Conservation (phyloP, 371 early-diverging fungal species). For the Actinomucor elegans region DNA sequence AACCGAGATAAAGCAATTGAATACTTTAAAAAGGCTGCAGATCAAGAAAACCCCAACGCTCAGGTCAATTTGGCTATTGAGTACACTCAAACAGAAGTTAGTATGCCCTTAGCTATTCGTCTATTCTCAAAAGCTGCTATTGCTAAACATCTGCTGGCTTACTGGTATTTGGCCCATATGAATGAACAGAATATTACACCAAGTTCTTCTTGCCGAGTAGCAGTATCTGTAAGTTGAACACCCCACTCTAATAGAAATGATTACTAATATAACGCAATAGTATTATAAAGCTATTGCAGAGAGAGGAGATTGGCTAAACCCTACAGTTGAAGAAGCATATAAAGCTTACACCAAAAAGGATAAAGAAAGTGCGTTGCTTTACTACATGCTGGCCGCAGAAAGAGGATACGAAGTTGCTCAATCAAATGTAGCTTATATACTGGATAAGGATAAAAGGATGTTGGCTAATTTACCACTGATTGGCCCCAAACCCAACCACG, state of each 20-base stretch:
- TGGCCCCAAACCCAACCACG: not conserved
- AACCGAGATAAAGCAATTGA: slow-evolving; percentile 54
- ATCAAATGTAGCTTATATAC: slow-evolving; percentile 77
- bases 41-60: slow-evolving; percentile 58
- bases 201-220: slow-evolving; percentile 48
- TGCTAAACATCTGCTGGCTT: slow-evolving; percentile 68
- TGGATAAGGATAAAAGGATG: slow-evolving; percentile 58
- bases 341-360: slow-evolving; percentile 60
- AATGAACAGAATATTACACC: slow-evolving; percentile 46
- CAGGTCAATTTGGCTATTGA: slow-evolving; percentile 57
- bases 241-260: too few species aligned
- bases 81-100: slow-evolving; percentile 32
- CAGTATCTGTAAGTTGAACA: slow-evolving; percentile 56
- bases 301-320: slow-evolving; percentile 79
- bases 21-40: slow-evolving; percentile 65
- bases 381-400: slow-evolving; percentile 28
- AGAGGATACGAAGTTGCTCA: slow-evolving; percentile 32
- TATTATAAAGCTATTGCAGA: slow-evolving; percentile 84
- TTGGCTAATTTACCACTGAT: slow-evolving; percentile 14
- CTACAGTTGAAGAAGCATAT: slow-evolving; percentile 62
- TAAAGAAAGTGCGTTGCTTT: slow-evolving; percentile 40
- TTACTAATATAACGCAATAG: slow-evolving; percentile 24
- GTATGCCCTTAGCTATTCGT: slow-evolving; percentile 31
- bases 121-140: slow-evolving; percentile 49
- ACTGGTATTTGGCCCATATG: slow-evolving; percentile 74